Evolutionary conservation across 352 stramenopile species (phyloP).

Genomic region (Phytophthora aleatoria): DNA sequence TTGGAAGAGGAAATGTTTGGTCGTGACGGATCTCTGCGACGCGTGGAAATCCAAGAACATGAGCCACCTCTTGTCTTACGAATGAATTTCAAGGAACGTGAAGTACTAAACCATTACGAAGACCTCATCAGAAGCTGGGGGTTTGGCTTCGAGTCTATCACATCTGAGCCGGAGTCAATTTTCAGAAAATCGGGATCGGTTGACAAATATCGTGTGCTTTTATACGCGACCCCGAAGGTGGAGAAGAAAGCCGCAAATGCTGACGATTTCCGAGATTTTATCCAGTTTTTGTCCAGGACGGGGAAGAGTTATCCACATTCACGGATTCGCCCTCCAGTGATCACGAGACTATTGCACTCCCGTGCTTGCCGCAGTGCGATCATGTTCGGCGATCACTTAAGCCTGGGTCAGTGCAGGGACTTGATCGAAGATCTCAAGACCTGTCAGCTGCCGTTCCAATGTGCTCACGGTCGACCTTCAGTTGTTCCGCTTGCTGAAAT

Average conservation of each 20-base stretch:
- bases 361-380: slow-evolving; percentile 91
- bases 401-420: slow-evolving; percentile 62
- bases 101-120: slow-evolving; percentile 46
- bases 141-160: slow-evolving; percentile 62
- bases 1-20: slow-evolving; percentile 80
- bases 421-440: slow-evolving; percentile 74
- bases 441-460: slow-evolving; percentile 91
- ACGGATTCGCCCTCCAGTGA: slow-evolving; percentile 62
- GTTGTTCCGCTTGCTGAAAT: slow-evolving; percentile 88
- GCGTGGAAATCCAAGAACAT: slow-evolving; percentile 62
- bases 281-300: slow-evolving; percentile 60
- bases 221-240: slow-evolving; percentile 65
- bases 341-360: slow-evolving; percentile 87
- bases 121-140: slow-evolving; percentile 80
- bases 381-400: slow-evolving; percentile 92
- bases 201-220: slow-evolving; percentile 22
- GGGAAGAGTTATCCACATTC: slow-evolving; percentile 26
- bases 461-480: slow-evolving; percentile 89
- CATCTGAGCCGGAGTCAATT: slow-evolving; percentile 8
- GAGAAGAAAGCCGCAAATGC: slow-evolving; percentile 65
- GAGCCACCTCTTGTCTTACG: slow-evolving; percentile 51
- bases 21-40: slow-evolving; percentile 44
- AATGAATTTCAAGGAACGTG: slow-evolving; percentile 62
- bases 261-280: slow-evolving; percentile 87
- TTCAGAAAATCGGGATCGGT: neutral